Percentiles rank a stretch among this genome's conserved stretches.
phyloP scores from a whole-genome alignment of 75 land plant species.

The Pinus albicaulis region DNA sequence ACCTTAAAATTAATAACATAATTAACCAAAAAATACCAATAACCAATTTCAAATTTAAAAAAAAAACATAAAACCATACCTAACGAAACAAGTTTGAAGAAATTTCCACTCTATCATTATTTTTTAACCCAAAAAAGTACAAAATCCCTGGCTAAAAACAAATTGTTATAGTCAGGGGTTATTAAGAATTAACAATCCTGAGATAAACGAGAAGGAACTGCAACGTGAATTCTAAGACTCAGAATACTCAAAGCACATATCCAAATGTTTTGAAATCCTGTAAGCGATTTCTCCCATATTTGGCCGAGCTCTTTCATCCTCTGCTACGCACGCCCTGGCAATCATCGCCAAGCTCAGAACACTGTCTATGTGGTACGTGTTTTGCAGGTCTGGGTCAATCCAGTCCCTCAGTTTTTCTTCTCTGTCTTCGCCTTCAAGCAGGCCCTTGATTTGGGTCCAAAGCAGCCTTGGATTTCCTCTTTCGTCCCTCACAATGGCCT shows the following conservation, averaged over 20 bases:
- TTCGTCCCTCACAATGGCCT: constrained; percentile 16
- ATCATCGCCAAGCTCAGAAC: constrained; percentile 18
- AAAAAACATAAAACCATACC: too few relatives aligned
- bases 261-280: constrained; percentile 32
- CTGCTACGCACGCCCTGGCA: constrained; percentile 30
- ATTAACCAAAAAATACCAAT: too few relatives aligned
- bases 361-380: constrained; percentile 32
- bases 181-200: too few relatives aligned
- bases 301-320: constrained; percentile 28
- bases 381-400: constrained; percentile 23
- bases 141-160: too few relatives aligned
- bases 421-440: constrained; percentile 5
- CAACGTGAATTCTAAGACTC: background rate
- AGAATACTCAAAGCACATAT: constrained; percentile 20
- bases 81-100: too few relatives aligned
- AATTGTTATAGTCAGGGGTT: too few relatives aligned
- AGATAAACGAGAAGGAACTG: too few relatives aligned
- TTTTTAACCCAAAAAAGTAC: too few relatives aligned
- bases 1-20: too few relatives aligned
- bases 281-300: constrained; percentile 28
- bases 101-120: too few relatives aligned
- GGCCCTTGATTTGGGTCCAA: background rate
- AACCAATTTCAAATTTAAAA: too few relatives aligned
- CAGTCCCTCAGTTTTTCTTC: constrained; percentile 23
- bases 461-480: constrained; percentile 10